These are phyloP conservation scores for Xylaria bambusicola DNA, from an alignment of 495 filamentous ascomycete genomes.

Conservation along the genomic window DNA sequence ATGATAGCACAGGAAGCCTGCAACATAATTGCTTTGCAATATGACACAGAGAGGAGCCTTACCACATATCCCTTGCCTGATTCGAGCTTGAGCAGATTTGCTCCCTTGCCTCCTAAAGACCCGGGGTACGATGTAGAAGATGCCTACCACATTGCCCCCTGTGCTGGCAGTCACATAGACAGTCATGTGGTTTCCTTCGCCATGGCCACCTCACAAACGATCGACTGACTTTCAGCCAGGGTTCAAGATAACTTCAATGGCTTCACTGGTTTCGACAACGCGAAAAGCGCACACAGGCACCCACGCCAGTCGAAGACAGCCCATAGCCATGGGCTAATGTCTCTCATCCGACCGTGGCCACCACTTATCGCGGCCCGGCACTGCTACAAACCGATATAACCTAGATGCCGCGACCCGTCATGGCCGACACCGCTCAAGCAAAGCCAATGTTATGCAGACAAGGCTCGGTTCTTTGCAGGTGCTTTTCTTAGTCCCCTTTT, in stretches of 20 bases:
- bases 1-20: too few relatives aligned
- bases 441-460: neutral
- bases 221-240: neutral
- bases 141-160: neutral
- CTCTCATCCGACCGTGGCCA: constrained; percentile 16
- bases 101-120: neutral
- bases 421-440: neutral
- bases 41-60: too few relatives aligned
- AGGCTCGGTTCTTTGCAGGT: constrained; percentile 19
- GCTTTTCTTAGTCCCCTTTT: neutral
- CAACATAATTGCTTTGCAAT: neutral
- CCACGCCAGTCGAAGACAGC: neutral
- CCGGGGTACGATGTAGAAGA: neutral
- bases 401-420: constrained; percentile 17
- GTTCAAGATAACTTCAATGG: constrained; percentile 3
- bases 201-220: neutral
- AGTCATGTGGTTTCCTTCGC: neutral
- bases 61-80: constrained; percentile 6
- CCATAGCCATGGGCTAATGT: constrained; percentile 3
- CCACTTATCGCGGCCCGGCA: neutral
- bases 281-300: neutral
- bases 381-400: constrained; percentile 16
- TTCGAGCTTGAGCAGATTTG: neutral
- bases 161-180: neutral
- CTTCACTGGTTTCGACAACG: constrained; percentile 9